These are phyloP conservation scores for Colletotrichum sp. DNA, from an alignment of 2,329 filamentous ascomycete genomes.

Conservation along the genomic window DNA sequence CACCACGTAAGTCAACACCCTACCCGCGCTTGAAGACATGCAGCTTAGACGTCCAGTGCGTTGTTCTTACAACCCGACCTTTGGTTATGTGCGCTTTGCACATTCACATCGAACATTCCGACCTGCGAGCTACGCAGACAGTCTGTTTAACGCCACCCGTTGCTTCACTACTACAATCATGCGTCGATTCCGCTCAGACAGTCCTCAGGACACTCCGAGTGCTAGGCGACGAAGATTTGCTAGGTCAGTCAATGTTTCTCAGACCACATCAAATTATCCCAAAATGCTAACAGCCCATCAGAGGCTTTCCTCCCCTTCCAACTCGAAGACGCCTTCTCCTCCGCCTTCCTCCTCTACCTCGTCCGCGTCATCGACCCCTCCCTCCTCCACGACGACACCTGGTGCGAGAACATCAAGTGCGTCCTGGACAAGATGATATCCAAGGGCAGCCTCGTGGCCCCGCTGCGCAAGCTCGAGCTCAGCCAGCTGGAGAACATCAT, in stretches of 20 bases:
- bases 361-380: conserved; percentile 35
- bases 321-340: conserved; percentile 45
- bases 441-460: conserved; percentile 41
- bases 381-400: conserved; percentile 35
- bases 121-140: not conserved
- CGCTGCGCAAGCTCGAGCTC: conserved; percentile 39
- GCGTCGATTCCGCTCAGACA: conserved; percentile 21
- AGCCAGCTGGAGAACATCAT: conserved; percentile 40
- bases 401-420: conserved; percentile 38
- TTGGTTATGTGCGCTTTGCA: conserved; percentile 28
- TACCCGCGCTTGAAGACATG: fast-evolving
- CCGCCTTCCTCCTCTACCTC: conserved; percentile 42
- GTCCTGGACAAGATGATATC: conserved; percentile 41
- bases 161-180: conserved; percentile 16
- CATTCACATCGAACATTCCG: conserved; percentile 25
- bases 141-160: conserved; percentile 13
- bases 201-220: conserved; percentile 19
- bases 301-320: conserved; percentile 45
- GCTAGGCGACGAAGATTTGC: conserved; percentile 28
- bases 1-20: conserved; percentile 18
- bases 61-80: conserved; percentile 18
- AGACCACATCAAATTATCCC: fast-evolving
- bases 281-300: not conserved
- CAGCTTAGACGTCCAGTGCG: conserved; percentile 1
- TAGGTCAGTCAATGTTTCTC: conserved; percentile 1